These are phyloP conservation scores for Hirsutella rhossiliensis DNA, from an alignment of 2,329 filamentous ascomycete species.

Conservation along the genomic window DNA sequence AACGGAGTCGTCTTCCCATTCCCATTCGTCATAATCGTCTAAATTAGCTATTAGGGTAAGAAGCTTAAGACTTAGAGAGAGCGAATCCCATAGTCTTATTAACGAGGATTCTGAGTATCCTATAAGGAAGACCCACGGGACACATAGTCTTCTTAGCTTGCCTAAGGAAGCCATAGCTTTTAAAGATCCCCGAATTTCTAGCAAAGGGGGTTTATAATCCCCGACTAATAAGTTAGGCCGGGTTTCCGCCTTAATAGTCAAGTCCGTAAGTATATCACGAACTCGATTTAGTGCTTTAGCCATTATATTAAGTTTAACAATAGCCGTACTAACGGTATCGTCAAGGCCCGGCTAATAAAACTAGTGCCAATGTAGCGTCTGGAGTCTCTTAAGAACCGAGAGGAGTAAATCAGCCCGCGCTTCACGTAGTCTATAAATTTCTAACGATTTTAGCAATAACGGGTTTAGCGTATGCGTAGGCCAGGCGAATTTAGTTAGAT, in stretches of 20 bases:
- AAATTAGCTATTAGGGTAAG: not conserved
- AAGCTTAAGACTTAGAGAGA: not conserved
- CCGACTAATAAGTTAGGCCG: not conserved
- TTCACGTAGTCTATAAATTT: slow-evolving; percentile 5
- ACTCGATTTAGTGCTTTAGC: not conserved
- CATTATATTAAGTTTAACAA: slow-evolving; percentile 4
- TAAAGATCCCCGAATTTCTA: not conserved
- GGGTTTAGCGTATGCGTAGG: not conserved
- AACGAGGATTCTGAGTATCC: not conserved
- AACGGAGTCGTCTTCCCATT: not conserved
- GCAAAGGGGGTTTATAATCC: not conserved
- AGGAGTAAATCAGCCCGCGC: slow-evolving; percentile 2
- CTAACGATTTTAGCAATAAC: not conserved
- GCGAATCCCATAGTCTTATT: not conserved
- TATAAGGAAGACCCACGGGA: slow-evolving; percentile 2
- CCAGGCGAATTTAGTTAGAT: slow-evolving; percentile 4
- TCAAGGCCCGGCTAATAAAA: slow-evolving; percentile 4
- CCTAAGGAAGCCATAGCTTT: not conserved
- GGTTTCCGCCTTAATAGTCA: not conserved
- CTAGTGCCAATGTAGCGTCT: slow-evolving; percentile 4
- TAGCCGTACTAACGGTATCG: not conserved
- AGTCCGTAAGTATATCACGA: not conserved
- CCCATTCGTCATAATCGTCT: not conserved
- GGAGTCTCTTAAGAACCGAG: not conserved
- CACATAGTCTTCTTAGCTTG: not conserved